Evolutionary conservation across 805 yeast species (phyloP).

Genomic region (Starmerella stigmatis): DNA sequence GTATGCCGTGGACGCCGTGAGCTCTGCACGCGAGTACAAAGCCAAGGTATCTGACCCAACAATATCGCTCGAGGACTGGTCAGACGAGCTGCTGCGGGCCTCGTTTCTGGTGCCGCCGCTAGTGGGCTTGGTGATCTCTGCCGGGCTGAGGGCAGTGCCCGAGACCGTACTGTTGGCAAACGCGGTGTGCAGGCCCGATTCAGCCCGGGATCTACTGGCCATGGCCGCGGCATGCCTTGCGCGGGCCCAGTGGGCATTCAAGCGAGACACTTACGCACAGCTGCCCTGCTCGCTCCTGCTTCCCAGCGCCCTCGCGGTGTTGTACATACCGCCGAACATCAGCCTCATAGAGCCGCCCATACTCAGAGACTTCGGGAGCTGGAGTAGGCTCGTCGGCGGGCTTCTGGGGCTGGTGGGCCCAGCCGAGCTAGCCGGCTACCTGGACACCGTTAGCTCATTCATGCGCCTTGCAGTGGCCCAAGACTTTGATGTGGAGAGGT

Average conservation of each 20-base stretch:
- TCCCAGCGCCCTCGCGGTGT: background rate
- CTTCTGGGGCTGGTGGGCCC: slow-evolving; percentile 3
- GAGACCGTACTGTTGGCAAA: slow-evolving; percentile 4
- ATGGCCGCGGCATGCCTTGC: slow-evolving; percentile 15
- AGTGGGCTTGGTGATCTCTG: slow-evolving; percentile 12
- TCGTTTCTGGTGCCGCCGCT: slow-evolving; percentile 14
- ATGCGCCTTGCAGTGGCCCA: slow-evolving; percentile 10
- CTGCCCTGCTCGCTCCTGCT: slow-evolving; percentile 10
- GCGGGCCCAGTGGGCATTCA: slow-evolving; percentile 18
- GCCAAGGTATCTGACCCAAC: slow-evolving; percentile 21
- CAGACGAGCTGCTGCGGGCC: background rate
- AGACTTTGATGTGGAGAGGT: background rate
- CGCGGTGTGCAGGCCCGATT: background rate
- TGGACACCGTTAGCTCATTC: slow-evolving; percentile 7
- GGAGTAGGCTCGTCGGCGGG: slow-evolving; percentile 18
- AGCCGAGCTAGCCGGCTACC: background rate
- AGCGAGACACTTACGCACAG: background rate
- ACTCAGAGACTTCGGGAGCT: slow-evolving; percentile 18
- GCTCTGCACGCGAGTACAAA: slow-evolving; percentile 20
- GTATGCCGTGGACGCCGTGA: slow-evolving; percentile 19
- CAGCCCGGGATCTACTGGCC: background rate
- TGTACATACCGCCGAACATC: slow-evolving; percentile 13
- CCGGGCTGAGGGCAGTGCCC: slow-evolving; percentile 13
- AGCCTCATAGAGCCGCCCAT: background rate
- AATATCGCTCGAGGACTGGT: slow-evolving; percentile 14